Base-by-base conservation (phyloP, 129 eudicot species). In the Mikania micrantha region DNA sequence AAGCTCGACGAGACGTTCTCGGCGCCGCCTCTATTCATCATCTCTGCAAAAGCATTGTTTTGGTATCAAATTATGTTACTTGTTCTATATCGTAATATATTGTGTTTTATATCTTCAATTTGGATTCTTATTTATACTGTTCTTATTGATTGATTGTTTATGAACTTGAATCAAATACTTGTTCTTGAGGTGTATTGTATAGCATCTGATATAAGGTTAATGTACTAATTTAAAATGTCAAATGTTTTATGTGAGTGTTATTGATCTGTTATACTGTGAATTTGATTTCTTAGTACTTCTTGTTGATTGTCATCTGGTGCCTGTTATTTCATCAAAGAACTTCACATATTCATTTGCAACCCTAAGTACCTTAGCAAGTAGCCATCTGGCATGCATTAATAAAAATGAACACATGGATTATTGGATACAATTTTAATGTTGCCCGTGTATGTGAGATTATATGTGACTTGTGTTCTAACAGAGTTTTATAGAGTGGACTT, bases 11-110 rank as follows among this genome's bases (percentile, higher is more conserved):
- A 3, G 95, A 90, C 59, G 41, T 78, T 70, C 87, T 94, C 48
- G 86, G 63, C 7, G 99, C 99, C 40, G 71, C 88, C 19, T 94
- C 99, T 56, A 74, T 90, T 41, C 78, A 94, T 60, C 99, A 94
- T 72, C 97, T 89, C 74, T 94, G 99, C 83, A 94, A 94, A 76
- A 89, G 97, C 90, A 90, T 94, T 79, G 99, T 94, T 28, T 70
- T 94, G 95, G 99, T 93, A 82, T 58, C 41, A 10, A 12, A n/a
- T 35, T 11, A 34, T 70, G 38, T 40, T 12, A 9, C 21, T 7
- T 27, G 47, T 10, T 39, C 15, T 29, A 41, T 15, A 4, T n/a
- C 0, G 2, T 57, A 12, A 7, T 61, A 13, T 39, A 10, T 2
- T 66, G 27, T 40, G 31, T 4, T 29, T 54, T 42, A 3, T 32